These are phyloP conservation scores for Amorphotheca resinae DNA, from an alignment of 495 filamentous ascomycete genomes.

Conservation along the genomic window DNA sequence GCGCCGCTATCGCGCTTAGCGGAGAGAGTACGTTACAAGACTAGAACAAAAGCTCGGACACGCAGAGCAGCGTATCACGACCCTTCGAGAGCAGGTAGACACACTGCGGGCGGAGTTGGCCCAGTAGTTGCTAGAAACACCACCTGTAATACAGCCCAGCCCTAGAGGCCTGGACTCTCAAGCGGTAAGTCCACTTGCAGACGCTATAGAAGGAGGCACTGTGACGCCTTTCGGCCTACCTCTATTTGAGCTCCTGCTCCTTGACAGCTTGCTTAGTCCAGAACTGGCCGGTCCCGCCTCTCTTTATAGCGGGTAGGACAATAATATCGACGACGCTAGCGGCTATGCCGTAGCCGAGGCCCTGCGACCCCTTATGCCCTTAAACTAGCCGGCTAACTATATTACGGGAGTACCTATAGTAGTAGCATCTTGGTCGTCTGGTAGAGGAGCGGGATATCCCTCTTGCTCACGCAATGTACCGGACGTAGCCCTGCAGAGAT, in stretches of 20 bases:
- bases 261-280: too few relatives aligned
- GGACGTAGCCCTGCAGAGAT: neutral
- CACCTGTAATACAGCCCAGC: neutral
- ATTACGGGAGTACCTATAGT: neutral
- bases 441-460: neutral
- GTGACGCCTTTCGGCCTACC: neutral
- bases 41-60: neutral
- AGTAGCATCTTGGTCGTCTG: neutral
- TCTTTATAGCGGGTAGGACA: neutral
- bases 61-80: neutral
- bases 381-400: neutral
- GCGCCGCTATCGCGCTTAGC: neutral
- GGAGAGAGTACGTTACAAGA: neutral
- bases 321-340: neutral
- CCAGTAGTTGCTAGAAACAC: neutral
- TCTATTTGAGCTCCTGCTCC: neutral
- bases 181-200: neutral
- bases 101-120: neutral
- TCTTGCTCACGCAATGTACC: neutral
- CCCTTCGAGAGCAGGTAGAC: neutral
- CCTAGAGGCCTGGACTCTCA: neutral
- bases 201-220: neutral
- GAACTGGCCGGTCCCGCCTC: neutral
- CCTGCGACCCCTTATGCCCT: neutral
- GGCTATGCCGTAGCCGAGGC: neutral